A percentile compares a stretch with the other conserved stretches of the same genome.
phyloP scores from a whole-genome alignment of 2,329 filamentous ascomycete species.

The Aspergillus aculeatinus region DNA sequence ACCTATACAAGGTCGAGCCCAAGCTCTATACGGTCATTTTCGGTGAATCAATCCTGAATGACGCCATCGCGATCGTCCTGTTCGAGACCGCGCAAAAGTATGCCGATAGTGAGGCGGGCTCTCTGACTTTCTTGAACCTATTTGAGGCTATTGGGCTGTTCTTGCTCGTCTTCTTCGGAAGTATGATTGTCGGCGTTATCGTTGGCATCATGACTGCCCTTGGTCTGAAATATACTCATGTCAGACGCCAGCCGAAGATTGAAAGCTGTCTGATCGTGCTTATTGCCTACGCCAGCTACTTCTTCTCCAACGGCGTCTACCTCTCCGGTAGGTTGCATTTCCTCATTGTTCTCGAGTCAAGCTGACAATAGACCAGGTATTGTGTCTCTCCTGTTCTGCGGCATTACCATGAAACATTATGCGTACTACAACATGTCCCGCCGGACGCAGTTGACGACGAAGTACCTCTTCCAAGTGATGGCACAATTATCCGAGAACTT shows the following conservation, averaged over 20 bases:
- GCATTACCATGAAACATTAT: conserved; percentile 97
- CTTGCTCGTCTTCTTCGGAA: conserved; percentile 93
- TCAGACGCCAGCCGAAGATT: conserved; percentile 89
- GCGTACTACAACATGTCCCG: conserved; percentile 99
- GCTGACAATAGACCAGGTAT: conserved; percentile 64
- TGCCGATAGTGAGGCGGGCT: conserved; percentile 67
- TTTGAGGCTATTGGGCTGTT: conserved; percentile 93
- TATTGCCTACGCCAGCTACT: conserved; percentile 94
- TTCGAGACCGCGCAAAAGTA: conserved; percentile 98
- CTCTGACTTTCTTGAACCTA: conserved; percentile 75
- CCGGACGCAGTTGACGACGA: conserved; percentile 93
- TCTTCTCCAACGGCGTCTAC: conserved; percentile 92
- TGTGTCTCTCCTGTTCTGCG: conserved; percentile 93
- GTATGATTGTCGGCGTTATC: conserved; percentile 80
- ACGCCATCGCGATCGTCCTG: conserved; percentile 96
- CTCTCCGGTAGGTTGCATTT: conserved; percentile 73
- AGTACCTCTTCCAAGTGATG: conserved; percentile 93
- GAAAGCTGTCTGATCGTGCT: conserved; percentile 93
- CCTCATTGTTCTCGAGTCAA: background rate
- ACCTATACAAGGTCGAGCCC: conserved; percentile 97
- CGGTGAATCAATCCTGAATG: conserved; percentile 95
- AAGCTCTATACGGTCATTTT: conserved; percentile 99
- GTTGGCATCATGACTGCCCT: conserved; percentile 86
- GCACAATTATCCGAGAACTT: conserved; percentile 98
- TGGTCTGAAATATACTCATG: conserved; percentile 89